Conservation (phyloP, 805 yeast species). For the Barnettozyma vustinii region DNA sequence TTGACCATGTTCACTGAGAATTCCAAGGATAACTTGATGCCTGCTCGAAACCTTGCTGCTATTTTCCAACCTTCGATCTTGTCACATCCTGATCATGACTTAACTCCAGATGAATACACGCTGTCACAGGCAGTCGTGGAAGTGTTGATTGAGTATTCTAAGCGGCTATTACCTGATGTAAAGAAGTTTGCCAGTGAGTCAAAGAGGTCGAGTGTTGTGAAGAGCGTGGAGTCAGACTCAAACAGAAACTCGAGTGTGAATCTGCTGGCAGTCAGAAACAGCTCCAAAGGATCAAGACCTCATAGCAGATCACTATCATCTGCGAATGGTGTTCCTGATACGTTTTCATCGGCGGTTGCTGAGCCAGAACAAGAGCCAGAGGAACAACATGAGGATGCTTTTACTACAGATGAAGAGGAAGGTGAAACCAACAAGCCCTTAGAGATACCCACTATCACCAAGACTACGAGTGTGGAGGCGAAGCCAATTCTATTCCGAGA, state of each 20-base stretch:
- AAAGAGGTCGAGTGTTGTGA: slow-evolving; percentile 5
- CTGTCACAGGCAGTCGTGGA: slow-evolving; percentile 82
- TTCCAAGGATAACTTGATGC: slow-evolving; percentile 78
- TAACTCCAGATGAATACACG: slow-evolving; percentile 89
- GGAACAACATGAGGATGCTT: slow-evolving; percentile 1
- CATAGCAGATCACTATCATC: slow-evolving; percentile 42
- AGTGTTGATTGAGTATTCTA: slow-evolving; percentile 81
- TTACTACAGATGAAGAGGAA: slow-evolving; percentile 3
- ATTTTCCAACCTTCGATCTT: slow-evolving; percentile 95
- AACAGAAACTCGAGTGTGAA: slow-evolving; percentile 15
- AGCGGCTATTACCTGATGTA: slow-evolving; percentile 61
- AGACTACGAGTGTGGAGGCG: slow-evolving; percentile 4
- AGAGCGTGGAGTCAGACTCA: slow-evolving; percentile 7
- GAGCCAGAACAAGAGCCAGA: neutral
- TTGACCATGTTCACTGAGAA: slow-evolving; percentile 79
- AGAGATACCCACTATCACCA: slow-evolving; percentile 4
- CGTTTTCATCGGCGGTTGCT: slow-evolving; percentile 18
- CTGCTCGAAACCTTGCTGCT: slow-evolving; percentile 89
- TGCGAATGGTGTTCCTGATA: slow-evolving; percentile 38
- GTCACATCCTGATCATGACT: slow-evolving; percentile 88
- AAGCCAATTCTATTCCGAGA: neutral
- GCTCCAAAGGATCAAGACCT: slow-evolving; percentile 20
- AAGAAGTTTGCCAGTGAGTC: slow-evolving; percentile 23
- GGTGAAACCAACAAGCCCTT: neutral
- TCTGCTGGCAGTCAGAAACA: slow-evolving; percentile 14